phyloP scores from a whole-genome alignment of 106 monocot species.

The Platanthera zijinensis region DNA sequence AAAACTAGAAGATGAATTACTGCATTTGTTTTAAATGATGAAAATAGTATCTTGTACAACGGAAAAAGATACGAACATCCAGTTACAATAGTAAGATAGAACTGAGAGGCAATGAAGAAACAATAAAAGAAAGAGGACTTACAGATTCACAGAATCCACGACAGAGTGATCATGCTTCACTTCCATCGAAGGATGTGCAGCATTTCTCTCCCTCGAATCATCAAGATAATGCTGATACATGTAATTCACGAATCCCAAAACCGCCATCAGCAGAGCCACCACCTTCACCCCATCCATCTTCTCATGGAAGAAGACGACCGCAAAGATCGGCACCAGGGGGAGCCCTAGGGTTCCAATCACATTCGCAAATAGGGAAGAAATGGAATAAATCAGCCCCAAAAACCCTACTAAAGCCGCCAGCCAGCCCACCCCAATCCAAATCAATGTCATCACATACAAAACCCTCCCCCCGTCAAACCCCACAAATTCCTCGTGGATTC shows the following conservation, averaged over 20 bases:
- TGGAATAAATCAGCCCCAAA: slow-evolving; percentile 21
- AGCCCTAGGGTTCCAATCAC: slow-evolving; percentile 22
- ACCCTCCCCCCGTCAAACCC: slow-evolving; percentile 19
- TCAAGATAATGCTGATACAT: slow-evolving; percentile 26
- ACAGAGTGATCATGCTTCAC: no score
- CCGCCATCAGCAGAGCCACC: slow-evolving; percentile 23
- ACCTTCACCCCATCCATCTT: slow-evolving; percentile 26
- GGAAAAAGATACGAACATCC: no score
- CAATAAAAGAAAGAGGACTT: no score
- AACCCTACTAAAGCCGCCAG: slow-evolving; percentile 23
- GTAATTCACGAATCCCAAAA: slow-evolving; percentile 24
- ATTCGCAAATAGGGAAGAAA: slow-evolving; percentile 29
- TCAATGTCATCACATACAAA: slow-evolving; percentile 24
- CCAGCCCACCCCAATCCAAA: slow-evolving; percentile 22
- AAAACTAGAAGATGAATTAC: no score
- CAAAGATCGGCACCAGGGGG: slow-evolving; percentile 24
- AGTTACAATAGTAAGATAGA: no score
- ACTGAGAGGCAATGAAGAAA: no score
- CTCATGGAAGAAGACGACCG: slow-evolving; percentile 25
- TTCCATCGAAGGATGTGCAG: background rate
- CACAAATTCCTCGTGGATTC: slow-evolving; percentile 14
- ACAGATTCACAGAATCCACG: no score
- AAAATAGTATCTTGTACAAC: no score
- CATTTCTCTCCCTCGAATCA: slow-evolving; percentile 10
- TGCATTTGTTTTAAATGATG: no score